Evolutionary conservation across 2,329 filamentous ascomycete genomes (phyloP).

Genomic region (Xylariaceae sp.): DNA sequence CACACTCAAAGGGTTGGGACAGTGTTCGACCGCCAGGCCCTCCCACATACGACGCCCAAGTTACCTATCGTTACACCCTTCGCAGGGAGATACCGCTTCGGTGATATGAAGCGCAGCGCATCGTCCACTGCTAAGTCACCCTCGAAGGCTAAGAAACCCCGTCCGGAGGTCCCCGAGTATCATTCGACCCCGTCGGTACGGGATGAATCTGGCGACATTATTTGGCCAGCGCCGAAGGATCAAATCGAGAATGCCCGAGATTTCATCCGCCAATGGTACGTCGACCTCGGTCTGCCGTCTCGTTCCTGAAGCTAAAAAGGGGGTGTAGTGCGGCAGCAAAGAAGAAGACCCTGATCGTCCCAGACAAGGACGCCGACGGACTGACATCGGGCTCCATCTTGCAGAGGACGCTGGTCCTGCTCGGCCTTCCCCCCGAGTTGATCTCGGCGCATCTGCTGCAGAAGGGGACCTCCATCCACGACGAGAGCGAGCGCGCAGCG

Average conservation of each 20-base stretch:
- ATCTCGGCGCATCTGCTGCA: constrained; percentile 52
- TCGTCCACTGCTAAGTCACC: constrained; percentile 11
- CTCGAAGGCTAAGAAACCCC: constrained; percentile 19
- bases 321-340: constrained; percentile 38
- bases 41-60: no score
- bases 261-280: constrained; percentile 52
- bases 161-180: constrained; percentile 32
- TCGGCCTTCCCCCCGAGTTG: constrained; percentile 45
- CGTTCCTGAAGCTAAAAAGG: constrained; percentile 1
- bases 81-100: no score
- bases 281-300: not conserved
- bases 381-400: constrained; percentile 58
- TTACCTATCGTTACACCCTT: no score
- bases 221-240: constrained; percentile 54
- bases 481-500: constrained; percentile 39
- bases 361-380: constrained; percentile 64
- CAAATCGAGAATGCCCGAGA: constrained; percentile 48
- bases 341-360: constrained; percentile 51
- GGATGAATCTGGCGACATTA: constrained; percentile 36
- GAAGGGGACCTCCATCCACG: constrained; percentile 53
- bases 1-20: no score
- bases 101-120: constrained; percentile 23
- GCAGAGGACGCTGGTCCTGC: constrained; percentile 47
- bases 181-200: constrained; percentile 32
- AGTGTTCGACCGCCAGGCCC: no score